A percentile compares a stretch with the other conserved stretches of the same genome.
Evolutionary conservation across 768 basidiomycete genomes (phyloP).

Genomic region (Lentinula sp.): DNA sequence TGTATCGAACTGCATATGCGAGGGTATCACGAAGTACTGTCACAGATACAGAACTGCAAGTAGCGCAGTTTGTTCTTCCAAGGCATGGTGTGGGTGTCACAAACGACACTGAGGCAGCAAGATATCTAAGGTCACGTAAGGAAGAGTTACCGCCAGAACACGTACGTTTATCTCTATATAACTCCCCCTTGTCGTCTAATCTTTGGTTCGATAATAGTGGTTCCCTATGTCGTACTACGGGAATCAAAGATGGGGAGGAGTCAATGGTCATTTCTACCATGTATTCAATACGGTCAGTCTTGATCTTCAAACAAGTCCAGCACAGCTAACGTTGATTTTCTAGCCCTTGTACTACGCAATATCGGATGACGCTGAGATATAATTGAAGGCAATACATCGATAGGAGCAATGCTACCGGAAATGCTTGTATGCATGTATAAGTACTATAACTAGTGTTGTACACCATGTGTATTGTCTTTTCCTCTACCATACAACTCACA

Average conservation of each 20-base stretch:
- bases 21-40: conserved; percentile 77
- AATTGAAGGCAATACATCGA: conserved; percentile 1
- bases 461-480: neutral
- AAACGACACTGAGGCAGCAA: conserved; percentile 55
- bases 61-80: conserved; percentile 80
- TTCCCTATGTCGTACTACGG: conserved; percentile 71
- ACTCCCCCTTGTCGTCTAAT: neutral
- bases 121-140: conserved; percentile 63
- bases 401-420: neutral
- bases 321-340: neutral
- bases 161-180: conserved; percentile 29
- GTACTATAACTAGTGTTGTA: neutral
- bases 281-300: conserved; percentile 62
- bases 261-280: conserved; percentile 71
- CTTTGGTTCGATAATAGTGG: conserved; percentile 42
- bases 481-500: too few relatives aligned
- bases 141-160: conserved; percentile 60
- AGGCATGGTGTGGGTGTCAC: conserved; percentile 43
- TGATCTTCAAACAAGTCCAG: neutral
- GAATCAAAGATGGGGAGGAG: conserved; percentile 43
- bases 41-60: conserved; percentile 87
- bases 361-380: conserved; percentile 26
- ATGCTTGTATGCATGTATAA: neutral
- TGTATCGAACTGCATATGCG: conserved; percentile 78
- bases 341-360: conserved; percentile 36